Conservation (phyloP, 192 early-diverging fungal genomes). For the Backusella tuberculispora region DNA sequence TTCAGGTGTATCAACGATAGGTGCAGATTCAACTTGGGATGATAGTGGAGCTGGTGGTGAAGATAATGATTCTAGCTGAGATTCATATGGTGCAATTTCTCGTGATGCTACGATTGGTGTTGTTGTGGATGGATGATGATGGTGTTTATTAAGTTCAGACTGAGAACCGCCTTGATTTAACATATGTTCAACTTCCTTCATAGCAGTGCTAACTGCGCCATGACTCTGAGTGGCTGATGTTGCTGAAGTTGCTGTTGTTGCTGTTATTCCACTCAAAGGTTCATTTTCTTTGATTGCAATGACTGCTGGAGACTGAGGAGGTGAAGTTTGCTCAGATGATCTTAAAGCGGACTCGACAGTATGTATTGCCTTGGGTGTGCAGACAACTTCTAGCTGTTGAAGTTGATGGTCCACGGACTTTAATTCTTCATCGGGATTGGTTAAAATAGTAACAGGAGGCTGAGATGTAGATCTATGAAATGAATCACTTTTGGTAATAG, state of each 20-base stretch:
- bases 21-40: not conserved
- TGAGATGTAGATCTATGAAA: not conserved
- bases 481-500: not conserved
- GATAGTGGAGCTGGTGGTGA: not conserved
- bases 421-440: constrained; percentile 29
- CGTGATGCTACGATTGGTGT: not conserved
- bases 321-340: not conserved
- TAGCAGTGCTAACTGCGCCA: constrained; percentile 10
- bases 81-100: not conserved
- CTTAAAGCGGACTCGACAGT: not conserved
- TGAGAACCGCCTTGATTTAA: not conserved
- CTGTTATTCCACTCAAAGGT: not conserved
- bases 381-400: not conserved
- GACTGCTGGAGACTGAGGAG: not conserved
- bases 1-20: not conserved
- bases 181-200: constrained; percentile 15
- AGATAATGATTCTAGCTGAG: not conserved
- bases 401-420: constrained; percentile 27
- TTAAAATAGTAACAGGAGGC: constrained; percentile 11
- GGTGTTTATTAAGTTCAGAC: not conserved
- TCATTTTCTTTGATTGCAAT: not conserved
- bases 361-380: not conserved
- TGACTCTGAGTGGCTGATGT: not conserved
- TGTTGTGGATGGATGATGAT: too few species aligned
- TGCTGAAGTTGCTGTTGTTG: not conserved